Conservation (phyloP, 768 basidiomycete genomes). For the Pholiota microspora region DNA sequence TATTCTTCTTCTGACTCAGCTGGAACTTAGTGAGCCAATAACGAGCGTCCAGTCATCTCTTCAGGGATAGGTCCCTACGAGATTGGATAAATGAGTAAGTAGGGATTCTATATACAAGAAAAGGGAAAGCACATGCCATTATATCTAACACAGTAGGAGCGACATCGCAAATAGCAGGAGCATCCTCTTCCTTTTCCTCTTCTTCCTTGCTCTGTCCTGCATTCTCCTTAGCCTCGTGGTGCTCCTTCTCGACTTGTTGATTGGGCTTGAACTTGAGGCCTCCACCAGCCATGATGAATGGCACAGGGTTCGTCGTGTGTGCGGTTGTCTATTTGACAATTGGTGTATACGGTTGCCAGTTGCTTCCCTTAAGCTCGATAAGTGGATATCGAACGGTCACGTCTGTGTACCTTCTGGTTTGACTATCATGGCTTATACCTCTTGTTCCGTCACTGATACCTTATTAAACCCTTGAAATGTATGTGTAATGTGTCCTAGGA, state of each 20-base stretch:
- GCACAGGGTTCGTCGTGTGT: constrained; percentile 88
- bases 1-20: not conserved
- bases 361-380: no score
- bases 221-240: constrained; percentile 51
- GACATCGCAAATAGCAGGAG: constrained; percentile 83
- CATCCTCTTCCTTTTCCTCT: constrained; percentile 53
- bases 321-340: no score
- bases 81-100: not conserved
- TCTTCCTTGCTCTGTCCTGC: constrained; percentile 43
- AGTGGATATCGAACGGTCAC: no score
- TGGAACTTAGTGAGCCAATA: constrained; percentile 35
- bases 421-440: no score
- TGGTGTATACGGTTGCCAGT: no score
- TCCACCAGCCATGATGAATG: constrained; percentile 83
- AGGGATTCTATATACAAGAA: not conserved
- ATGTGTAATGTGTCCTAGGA: no score
- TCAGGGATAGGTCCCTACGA: constrained; percentile 64
- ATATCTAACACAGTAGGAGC: constrained; percentile 88
- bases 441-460: no score
- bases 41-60: constrained; percentile 63
- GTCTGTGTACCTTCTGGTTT: no score
- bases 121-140: constrained; percentile 39
- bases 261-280: constrained; percentile 54
- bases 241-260: constrained; percentile 56
- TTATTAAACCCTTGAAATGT: no score